Conservation (phyloP, 768 basidiomycete species). For the Phylloporus sp. region DNA sequence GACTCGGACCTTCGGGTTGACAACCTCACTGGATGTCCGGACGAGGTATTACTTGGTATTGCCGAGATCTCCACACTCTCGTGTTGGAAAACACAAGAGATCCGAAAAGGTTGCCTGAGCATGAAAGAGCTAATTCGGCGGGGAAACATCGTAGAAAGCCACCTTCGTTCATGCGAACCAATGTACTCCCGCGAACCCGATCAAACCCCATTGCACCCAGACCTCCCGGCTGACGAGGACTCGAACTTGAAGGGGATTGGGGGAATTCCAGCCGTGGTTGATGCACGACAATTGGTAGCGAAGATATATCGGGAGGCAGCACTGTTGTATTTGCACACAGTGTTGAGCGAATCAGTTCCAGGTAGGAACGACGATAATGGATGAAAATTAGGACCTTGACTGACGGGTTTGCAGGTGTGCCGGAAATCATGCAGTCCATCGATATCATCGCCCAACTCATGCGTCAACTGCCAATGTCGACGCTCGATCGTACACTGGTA, state of each 20-base stretch:
- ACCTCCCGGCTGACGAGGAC: constrained; percentile 25
- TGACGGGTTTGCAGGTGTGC: constrained; percentile 48
- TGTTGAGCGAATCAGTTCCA: constrained; percentile 64
- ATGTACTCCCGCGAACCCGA: constrained; percentile 28
- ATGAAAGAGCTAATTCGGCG: constrained; percentile 68
- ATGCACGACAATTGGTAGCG: constrained; percentile 44
- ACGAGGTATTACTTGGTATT: constrained; percentile 70
- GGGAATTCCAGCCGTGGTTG: constrained; percentile 33
- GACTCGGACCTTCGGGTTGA: constrained; percentile 58
- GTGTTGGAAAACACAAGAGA: constrained; percentile 67
- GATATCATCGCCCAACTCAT: constrained; percentile 50
- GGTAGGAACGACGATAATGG: constrained; percentile 40
- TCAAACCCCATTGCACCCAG: constrained; percentile 40
- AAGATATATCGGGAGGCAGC: constrained; percentile 64
- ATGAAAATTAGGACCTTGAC: not conserved
- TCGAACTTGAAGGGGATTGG: constrained; percentile 23
- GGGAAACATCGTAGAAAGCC: constrained; percentile 67
- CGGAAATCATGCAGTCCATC: constrained; percentile 61
- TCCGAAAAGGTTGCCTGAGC: constrained; percentile 62
- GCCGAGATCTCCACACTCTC: constrained; percentile 70
- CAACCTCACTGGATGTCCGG: constrained; percentile 68
- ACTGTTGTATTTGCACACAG: constrained; percentile 62
- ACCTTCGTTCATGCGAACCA: constrained; percentile 43
- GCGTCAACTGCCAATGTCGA: constrained; percentile 49
- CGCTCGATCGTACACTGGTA: constrained; percentile 60